These are phyloP conservation scores for Apiospora phragmitis DNA, from an alignment of 2,329 filamentous ascomycete genomes.

Conservation along the genomic window DNA sequence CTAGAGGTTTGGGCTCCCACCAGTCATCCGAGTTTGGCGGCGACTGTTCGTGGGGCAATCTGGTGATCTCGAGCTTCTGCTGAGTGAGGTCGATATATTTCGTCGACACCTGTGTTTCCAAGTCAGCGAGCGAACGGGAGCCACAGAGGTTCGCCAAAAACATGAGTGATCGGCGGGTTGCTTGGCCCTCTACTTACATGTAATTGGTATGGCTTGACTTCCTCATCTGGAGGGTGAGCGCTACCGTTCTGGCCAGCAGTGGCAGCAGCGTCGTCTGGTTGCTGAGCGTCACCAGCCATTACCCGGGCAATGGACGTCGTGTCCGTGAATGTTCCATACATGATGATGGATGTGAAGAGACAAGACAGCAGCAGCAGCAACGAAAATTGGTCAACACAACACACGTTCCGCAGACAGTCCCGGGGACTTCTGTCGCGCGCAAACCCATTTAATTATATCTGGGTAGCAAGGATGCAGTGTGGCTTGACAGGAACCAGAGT, in stretches of 20 bases:
- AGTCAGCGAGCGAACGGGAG: background rate
- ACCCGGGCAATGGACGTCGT: slow-evolving; percentile 7
- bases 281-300: slow-evolving; percentile 24
- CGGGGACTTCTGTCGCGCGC: background rate
- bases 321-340: background rate
- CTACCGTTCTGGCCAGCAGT: slow-evolving; percentile 20
- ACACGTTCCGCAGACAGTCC: slow-evolving; percentile 15
- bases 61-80: slow-evolving; percentile 66
- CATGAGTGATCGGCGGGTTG: background rate
- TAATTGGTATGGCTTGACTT: slow-evolving; percentile 56
- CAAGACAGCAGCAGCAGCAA: background rate
- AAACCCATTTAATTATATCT: slow-evolving; percentile 21
- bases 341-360: background rate
- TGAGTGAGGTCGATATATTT: slow-evolving; percentile 67
- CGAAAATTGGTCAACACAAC: slow-evolving; percentile 11
- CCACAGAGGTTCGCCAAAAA: background rate
- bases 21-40: slow-evolving; percentile 49
- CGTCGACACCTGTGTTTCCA: slow-evolving; percentile 56
- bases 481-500: slow-evolving; percentile 28
- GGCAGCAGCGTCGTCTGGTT: slow-evolving; percentile 25
- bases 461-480: slow-evolving; percentile 28
- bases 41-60: slow-evolving; percentile 60
- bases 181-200: slow-evolving; percentile 45
- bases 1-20: slow-evolving; percentile 60
- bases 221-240: slow-evolving; percentile 28